Base-by-base conservation (phyloP, 2,329 filamentous ascomycete genomes). In the Ploettnerulaceae sp. region DNA sequence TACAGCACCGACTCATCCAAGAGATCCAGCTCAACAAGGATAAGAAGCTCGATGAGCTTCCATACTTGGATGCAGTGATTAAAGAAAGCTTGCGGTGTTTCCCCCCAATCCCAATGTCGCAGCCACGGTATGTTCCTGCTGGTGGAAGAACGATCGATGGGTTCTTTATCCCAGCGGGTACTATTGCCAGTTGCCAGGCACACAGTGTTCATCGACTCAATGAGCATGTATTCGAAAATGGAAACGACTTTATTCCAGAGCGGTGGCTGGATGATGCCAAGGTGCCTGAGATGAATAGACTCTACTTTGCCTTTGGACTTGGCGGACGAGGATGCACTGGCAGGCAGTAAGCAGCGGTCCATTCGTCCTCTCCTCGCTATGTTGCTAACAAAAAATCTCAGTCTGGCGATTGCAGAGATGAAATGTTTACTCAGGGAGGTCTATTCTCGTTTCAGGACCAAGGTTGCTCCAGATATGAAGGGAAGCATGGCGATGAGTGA, bases 241-340 rank as follows among this genome's bases (percentile, higher is more conserved):
- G 89, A 0, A 85, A 95, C 50, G 67, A 65, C 5, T 96, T 90
- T 61, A 73, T 82, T 40, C 90, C 90, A 0, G 86, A 91, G 47
- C 76, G 91, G 56, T 96, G 90, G 90, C 77, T 95, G 54, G 79
- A 75, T 12, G 73, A 76, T 7, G 75, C 82, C 35, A 88, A 86
- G 2, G 87, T 91, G 57, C 75, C 84, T 49, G 85, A 91, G 57
- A 71, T 79, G 47, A 77, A 77, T 55, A 69, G 77, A 33, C 59
- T 78, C 6, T 77, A 82, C 58, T 84, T 84, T 68, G 76, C 82
- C 0, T 85, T 86, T 67, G 75, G 79, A 5, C 76, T 71, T 37
- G 82, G 82, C 4, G 81, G 79, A 0, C 68, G 82, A 55, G 81
- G 80, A 0, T 86, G 82, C 51, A 74, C 81, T 18, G 81, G 80